Base-by-base conservation (phyloP, 2,329 filamentous ascomycete species). In the Fonsecaea erecta region DNA sequence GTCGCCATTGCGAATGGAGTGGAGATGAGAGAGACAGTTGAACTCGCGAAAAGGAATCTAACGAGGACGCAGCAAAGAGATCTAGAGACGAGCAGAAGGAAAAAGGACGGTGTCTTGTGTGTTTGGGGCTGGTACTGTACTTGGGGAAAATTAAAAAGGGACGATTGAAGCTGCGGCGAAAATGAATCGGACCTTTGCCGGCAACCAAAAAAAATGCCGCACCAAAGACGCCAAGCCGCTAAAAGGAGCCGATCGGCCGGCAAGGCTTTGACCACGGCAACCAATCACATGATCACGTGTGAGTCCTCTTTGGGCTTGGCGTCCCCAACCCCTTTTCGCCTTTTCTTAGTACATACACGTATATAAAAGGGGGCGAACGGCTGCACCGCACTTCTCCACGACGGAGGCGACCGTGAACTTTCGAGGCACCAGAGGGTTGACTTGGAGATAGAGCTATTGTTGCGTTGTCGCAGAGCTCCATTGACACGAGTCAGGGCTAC, bases 1-100 rank as follows among this genome's bases (percentile, higher is more conserved):
- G 78, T 72, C 65, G 78, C 74, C 79, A 81, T 81, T 72, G 68
- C 74, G 72, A 68, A 63, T 60, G 60, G 66, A 59, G 55, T 67
- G 48, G 59, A 67, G 70, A 71, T 63, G 66, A 63, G 68, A 60
- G 63, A 64, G 37, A 48, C 43, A 48, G 12, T 21, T 65, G 53
- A 63, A 52, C 30, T 43, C 21, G n/a, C n/a, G 52, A 48, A 52
- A 11, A 48, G 59, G 30, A 46, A 54, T 62, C 51, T 54, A 58
- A 48, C 43, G 21, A 35, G 57, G 53, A 55, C 6, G 32, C 9
- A 34, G 21, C 37, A 52, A 55, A 18, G 52, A 60, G 52, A 52
- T 58, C 52, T 59, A 61, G 56, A 52, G 51, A 51, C 21, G 34
- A n/a, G 32, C 52, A 28, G 52, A 46, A 26, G 3, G 52, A 60